Conservation (phyloP, 208 protist species). For the Crithidia brevicula region DNA sequence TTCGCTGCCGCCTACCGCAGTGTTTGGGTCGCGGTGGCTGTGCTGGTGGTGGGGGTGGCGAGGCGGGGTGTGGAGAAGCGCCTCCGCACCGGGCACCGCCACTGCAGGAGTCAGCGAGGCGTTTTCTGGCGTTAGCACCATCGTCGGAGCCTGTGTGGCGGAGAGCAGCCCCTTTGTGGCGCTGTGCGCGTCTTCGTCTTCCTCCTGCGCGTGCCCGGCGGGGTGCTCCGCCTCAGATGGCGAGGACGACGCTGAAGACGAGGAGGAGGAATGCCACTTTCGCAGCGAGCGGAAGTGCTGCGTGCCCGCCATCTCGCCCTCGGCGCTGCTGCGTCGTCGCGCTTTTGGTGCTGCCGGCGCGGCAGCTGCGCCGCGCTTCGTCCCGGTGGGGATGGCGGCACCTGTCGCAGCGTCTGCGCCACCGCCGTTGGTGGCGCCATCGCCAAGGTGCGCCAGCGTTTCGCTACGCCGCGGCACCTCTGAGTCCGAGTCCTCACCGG, state of each 20-base stretch:
- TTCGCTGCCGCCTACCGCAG: not conserved
- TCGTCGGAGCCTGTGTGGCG: not conserved
- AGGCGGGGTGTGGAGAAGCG: constrained; percentile 1
- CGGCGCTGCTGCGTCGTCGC: not conserved
- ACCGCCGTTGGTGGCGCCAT: not conserved
- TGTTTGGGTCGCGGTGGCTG: not conserved
- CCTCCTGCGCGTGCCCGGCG: not conserved
- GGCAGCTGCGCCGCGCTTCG: not conserved
- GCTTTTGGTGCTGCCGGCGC: not conserved
- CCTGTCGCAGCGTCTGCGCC: not conserved
- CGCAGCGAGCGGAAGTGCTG: constrained; percentile 18
- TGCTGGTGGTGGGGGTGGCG: not conserved
- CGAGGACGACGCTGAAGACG: constrained; percentile 9
- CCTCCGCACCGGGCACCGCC: not conserved
- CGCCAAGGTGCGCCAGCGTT: not conserved
- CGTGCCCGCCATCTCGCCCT: constrained; percentile 1
- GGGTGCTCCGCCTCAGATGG: not conserved
- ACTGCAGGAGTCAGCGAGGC: not conserved
- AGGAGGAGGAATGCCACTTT: constrained; percentile 22
- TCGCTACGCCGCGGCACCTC: constrained; percentile 24
- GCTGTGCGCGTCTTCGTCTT: not conserved
- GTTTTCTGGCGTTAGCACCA: not conserved
- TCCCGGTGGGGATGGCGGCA: not conserved
- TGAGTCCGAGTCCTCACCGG: constrained; percentile 6
- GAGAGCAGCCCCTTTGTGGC: not conserved